A percentile compares a stretch with the other conserved stretches of the same genome.
These are phyloP conservation scores for Fusarium neocosmosporiellum DNA, from an alignment of 2,329 filamentous ascomycete genomes.

Conservation along the genomic window DNA sequence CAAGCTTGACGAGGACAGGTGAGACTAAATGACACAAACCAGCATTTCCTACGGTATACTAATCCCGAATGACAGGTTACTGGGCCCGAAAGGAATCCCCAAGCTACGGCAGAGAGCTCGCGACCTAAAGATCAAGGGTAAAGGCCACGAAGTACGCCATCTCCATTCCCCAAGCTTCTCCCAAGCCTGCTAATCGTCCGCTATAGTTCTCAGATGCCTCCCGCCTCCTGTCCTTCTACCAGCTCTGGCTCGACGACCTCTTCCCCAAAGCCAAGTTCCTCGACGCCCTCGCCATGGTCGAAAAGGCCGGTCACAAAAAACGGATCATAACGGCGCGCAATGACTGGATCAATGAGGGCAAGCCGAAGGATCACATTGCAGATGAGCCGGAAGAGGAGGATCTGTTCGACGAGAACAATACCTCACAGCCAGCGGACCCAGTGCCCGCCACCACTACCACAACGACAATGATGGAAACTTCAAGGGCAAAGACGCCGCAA, in stretches of 20 bases:
- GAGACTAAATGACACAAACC: slow-evolving; percentile 7
- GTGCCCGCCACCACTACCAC: slow-evolving; percentile 53
- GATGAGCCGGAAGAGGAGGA: slow-evolving; percentile 44
- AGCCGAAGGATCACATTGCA: slow-evolving; percentile 57
- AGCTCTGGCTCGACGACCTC: slow-evolving; percentile 95
- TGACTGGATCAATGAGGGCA: slow-evolving; percentile 86
- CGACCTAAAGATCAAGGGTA: slow-evolving; percentile 85
- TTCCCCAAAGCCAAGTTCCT: slow-evolving; percentile 95
- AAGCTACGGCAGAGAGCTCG: slow-evolving; percentile 79
- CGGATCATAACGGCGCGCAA: slow-evolving; percentile 78
- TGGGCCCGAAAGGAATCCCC: slow-evolving; percentile 86
- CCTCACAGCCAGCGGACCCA: slow-evolving; percentile 11
- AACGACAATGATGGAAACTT: slow-evolving; percentile 52
- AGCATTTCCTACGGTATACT: background rate
- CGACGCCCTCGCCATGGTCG: slow-evolving; percentile 89
- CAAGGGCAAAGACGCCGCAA: slow-evolving; percentile 44
- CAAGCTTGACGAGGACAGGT: slow-evolving; percentile 88
- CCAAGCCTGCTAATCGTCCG: background rate
- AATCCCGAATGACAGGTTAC: slow-evolving; percentile 64
- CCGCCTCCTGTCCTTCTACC: slow-evolving; percentile 88
- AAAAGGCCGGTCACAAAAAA: slow-evolving; percentile 91
- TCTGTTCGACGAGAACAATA: slow-evolving; percentile 39
- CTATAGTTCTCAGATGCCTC: slow-evolving; percentile 83
- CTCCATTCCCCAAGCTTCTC: background rate
- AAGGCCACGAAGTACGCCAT: slow-evolving; percentile 82